phyloP scores from a whole-genome alignment of 192 early-diverging fungal species.

The Backusella parvicylindrica region DNA sequence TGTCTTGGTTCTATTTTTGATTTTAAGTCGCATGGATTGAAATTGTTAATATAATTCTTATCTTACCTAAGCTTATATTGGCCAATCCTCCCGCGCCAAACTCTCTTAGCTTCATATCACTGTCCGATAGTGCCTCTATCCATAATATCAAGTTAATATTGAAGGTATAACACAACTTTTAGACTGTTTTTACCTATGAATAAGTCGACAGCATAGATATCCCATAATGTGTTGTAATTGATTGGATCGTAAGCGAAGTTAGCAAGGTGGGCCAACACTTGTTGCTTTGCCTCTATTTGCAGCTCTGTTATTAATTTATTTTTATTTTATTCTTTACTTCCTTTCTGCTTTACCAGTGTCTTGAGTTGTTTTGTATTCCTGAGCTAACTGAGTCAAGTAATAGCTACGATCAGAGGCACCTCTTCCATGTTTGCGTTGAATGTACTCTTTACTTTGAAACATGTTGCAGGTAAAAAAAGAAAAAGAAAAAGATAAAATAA shows the following conservation, averaged over 20 bases:
- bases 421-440: conserved; percentile 16
- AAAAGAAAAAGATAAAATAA: neutral
- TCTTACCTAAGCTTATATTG: conserved; percentile 31
- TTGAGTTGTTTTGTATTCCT: conserved; percentile 22
- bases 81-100: conserved; percentile 26
- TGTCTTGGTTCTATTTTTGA: neutral
- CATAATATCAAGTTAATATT: neutral
- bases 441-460: conserved; percentile 28
- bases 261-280: conserved; percentile 42
- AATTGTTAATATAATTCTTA: neutral
- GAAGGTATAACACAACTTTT: no score
- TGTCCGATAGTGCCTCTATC: conserved; percentile 2
- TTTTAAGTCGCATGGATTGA: neutral
- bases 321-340: neutral
- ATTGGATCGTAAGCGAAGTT: conserved; percentile 58
- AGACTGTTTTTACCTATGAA: conserved; percentile 39
- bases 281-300: conserved; percentile 22
- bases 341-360: neutral
- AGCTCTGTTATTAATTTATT: neutral
- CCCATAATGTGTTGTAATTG: conserved; percentile 41
- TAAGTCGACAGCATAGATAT: conserved; percentile 37
- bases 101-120: conserved; percentile 15
- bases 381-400: conserved; percentile 15
- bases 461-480: neutral
- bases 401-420: conserved; percentile 11